Evolutionary conservation across 169 alveolate species (phyloP).

Genomic region (Babesia bovis): DNA sequence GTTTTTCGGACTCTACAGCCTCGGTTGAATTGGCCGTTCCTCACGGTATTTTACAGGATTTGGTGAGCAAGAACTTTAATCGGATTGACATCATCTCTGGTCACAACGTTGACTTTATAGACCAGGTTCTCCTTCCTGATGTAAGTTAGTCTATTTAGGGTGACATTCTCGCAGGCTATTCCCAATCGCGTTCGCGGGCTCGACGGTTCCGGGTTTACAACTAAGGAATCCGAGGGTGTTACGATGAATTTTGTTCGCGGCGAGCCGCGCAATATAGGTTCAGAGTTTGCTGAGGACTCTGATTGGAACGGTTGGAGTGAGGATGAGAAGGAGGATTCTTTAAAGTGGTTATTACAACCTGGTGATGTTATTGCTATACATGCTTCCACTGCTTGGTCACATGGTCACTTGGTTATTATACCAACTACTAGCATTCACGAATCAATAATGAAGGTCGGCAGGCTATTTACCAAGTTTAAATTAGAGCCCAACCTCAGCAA

Average conservation of each 20-base stretch:
- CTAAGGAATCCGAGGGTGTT: slow-evolving; percentile 36
- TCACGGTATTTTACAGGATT: slow-evolving; percentile 70
- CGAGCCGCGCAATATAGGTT: slow-evolving; percentile 25
- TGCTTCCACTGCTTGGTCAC: slow-evolving; percentile 78
- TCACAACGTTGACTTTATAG: slow-evolving; percentile 36
- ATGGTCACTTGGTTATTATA: slow-evolving; percentile 74
- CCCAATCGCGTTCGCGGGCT: slow-evolving; percentile 12
- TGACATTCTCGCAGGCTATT: not conserved
- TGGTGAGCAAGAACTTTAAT: slow-evolving; percentile 46
- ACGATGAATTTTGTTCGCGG: slow-evolving; percentile 33
- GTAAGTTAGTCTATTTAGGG: not conserved
- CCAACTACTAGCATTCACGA: slow-evolving; percentile 29
- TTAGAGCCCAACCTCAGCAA: slow-evolving; percentile 57
- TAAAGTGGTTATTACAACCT: slow-evolving; percentile 71
- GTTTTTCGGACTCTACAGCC: slow-evolving; percentile 71
- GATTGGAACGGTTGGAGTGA: slow-evolving; percentile 67
- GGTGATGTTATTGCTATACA: slow-evolving; percentile 72
- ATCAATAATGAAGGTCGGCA: slow-evolving; percentile 32
- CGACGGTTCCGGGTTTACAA: slow-evolving; percentile 60
- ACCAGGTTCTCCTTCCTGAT: slow-evolving; percentile 32
- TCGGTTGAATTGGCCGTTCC: slow-evolving; percentile 73
- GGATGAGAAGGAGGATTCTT: slow-evolving; percentile 45
- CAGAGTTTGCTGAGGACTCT: slow-evolving; percentile 51
- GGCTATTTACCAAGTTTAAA: slow-evolving; percentile 22
- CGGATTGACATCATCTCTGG: slow-evolving; percentile 27